Evolutionary conservation across 257 asterid species (phyloP).

Genomic region (Nicotiana paniculata): DNA sequence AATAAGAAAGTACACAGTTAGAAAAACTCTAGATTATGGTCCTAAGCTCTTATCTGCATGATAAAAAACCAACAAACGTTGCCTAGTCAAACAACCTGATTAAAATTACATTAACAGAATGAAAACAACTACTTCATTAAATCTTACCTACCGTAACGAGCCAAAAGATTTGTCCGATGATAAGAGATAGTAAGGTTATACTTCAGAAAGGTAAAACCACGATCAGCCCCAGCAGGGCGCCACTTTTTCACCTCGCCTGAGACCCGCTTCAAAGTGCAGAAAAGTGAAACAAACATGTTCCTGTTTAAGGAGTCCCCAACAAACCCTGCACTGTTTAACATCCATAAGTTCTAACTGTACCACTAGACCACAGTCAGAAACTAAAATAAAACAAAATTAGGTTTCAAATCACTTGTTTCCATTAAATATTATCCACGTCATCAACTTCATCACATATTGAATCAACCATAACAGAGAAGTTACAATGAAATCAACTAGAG

Average conservation of each 20-base stretch:
- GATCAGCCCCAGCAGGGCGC: slow-evolving; percentile 97
- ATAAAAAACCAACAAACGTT: too few species aligned
- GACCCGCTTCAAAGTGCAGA: slow-evolving; percentile 61
- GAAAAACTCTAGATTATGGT: too few species aligned
- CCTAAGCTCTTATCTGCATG: too few species aligned
- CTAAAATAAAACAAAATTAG: background rate
- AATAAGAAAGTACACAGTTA: too few species aligned
- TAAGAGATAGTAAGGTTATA: slow-evolving; percentile 89
- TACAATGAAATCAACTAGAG: background rate
- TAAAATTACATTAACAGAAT: background rate
- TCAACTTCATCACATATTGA: background rate
- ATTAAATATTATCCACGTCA: background rate
- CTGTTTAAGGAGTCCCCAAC: slow-evolving; percentile 96
- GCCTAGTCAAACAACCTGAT: background rate
- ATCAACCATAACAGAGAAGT: background rate
- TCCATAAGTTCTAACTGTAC: slow-evolving; percentile 35
- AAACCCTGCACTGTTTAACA: slow-evolving; percentile 75
- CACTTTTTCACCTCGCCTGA: slow-evolving; percentile 76
- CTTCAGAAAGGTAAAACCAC: slow-evolving; percentile 77
- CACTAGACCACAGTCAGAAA: slow-evolving; percentile 1
- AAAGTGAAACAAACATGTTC: slow-evolving; percentile 91
- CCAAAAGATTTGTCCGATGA: slow-evolving; percentile 93
- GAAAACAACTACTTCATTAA: background rate
- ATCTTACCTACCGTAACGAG: slow-evolving; percentile 96
- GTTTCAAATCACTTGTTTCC: background rate